Conservation (phyloP, 257 asterid species). For the Plantago ovata region DNA sequence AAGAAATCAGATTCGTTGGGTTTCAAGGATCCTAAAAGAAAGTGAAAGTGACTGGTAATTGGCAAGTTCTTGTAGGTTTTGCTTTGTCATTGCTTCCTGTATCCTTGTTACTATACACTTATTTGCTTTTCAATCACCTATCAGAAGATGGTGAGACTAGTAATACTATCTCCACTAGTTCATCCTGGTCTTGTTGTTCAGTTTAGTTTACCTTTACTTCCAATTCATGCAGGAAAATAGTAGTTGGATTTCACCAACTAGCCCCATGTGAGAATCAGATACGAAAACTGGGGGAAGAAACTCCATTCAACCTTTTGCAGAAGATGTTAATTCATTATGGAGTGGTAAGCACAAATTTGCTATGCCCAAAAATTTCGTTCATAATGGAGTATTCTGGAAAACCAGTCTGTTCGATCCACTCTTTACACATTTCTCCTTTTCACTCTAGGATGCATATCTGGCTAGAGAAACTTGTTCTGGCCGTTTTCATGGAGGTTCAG, state of each 20-base stretch:
- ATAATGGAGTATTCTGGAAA: no score
- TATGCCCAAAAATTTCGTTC: background rate
- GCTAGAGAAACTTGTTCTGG: conserved; percentile 25
- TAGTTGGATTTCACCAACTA: conserved; percentile 44
- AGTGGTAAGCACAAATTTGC: conserved; percentile 38
- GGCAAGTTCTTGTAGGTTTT: background rate
- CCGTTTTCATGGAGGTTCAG: conserved; percentile 11
- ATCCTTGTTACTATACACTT: background rate
- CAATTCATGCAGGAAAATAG: conserved; percentile 46
- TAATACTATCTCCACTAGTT: no score
- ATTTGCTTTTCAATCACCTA: background rate
- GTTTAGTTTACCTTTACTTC: background rate
- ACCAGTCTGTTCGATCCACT: no score
- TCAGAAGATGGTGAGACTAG: background rate
- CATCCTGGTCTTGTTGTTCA: no score
- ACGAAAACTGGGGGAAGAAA: conserved; percentile 13
- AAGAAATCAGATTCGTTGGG: conserved; percentile 42
- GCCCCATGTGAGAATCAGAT: conserved; percentile 26
- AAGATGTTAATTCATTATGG: conserved; percentile 35
- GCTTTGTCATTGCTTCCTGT: background rate
- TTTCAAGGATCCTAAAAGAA: conserved; percentile 39
- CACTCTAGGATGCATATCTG: conserved; percentile 47
- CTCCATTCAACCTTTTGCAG: conserved; percentile 19
- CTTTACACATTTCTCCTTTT: conserved; percentile 4
- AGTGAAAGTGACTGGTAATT: conserved; percentile 54